Conservation (phyloP, 345 rosid genomes). For the Eucalyptus decipiens region DNA sequence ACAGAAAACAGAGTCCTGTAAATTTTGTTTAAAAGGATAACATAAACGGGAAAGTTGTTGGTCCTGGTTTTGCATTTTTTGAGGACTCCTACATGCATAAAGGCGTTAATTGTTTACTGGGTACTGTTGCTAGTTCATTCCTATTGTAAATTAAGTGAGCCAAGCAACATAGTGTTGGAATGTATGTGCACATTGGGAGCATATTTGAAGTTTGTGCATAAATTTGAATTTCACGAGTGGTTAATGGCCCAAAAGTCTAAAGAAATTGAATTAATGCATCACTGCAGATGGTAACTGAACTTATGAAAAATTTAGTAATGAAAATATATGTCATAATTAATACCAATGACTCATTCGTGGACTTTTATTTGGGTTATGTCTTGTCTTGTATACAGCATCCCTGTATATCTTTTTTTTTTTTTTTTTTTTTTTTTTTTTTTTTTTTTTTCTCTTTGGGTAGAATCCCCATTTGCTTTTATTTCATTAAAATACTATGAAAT, state of each 20-base stretch:
- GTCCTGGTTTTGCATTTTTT: background rate
- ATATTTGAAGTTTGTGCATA: background rate
- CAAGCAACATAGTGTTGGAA: background rate
- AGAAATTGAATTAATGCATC: background rate
- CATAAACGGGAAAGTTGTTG: background rate
- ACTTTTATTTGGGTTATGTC: background rate
- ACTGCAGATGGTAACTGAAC: background rate
- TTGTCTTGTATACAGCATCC: background rate
- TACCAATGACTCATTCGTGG: background rate
- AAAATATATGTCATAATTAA: background rate
- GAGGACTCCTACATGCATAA: background rate
- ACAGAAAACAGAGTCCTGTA: background rate
- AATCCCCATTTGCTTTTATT: background rate
- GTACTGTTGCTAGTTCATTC: background rate
- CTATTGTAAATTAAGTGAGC: background rate
- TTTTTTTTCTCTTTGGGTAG: background rate
- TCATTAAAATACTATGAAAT: background rate
- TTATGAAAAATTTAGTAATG: background rate
- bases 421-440: too few species aligned
- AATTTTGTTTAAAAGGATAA: background rate
- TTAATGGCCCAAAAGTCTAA: background rate
- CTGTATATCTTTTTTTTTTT: background rate
- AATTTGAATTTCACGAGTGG: background rate
- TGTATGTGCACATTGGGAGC: background rate
- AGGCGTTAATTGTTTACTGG: background rate